Percentiles rank a stretch among this genome's conserved stretches.
Conservation (phyloP, 495 filamentous ascomycete species). For the Aspergillus heteromorphus region DNA sequence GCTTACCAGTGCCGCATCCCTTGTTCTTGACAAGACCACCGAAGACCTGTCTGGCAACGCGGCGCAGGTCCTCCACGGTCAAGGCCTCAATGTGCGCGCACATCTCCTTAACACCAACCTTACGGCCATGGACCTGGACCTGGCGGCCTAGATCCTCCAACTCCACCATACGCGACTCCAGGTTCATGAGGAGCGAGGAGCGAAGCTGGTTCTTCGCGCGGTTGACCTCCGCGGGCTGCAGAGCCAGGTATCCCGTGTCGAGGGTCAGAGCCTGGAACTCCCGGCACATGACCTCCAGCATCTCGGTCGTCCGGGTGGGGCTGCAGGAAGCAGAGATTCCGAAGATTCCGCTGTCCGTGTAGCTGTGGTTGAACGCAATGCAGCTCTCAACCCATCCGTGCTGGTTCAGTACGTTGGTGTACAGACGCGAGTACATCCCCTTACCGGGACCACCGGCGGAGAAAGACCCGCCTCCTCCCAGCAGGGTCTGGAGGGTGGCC, state of each 20-base stretch:
- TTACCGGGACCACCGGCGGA: conserved; percentile 97
- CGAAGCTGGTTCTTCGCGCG: conserved; percentile 98
- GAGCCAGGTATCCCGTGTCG: conserved; percentile 59
- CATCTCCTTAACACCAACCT: conserved; percentile 91
- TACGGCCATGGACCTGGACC: conserved; percentile 89
- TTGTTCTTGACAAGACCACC: conserved; percentile 69
- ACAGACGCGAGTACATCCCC: conserved; percentile 96
- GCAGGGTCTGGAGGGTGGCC: conserved; percentile 91
- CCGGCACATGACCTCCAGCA: conserved; percentile 90
- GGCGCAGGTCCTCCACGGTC: conserved; percentile 73
- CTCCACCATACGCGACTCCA: conserved; percentile 95
- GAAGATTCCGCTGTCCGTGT: conserved; percentile 92
- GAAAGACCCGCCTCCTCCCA: conserved; percentile 95
- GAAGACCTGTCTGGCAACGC: conserved; percentile 78
- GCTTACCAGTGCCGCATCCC: conserved; percentile 77
- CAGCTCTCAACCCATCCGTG: conserved; percentile 94
- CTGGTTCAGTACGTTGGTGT: conserved; percentile 97
- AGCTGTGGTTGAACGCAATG: conserved; percentile 93
- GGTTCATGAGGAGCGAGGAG: conserved; percentile 90
- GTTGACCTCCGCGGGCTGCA: conserved; percentile 76
- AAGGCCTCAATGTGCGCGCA: conserved; percentile 76
- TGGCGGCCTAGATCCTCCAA: conserved; percentile 96
- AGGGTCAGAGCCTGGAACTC: conserved; percentile 75
- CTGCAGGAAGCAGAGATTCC: conserved; percentile 84
- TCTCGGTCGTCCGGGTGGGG: conserved; percentile 65